Evolutionary conservation across 306 rosid species (phyloP).

Genomic region (Dryas alaskensis): DNA sequence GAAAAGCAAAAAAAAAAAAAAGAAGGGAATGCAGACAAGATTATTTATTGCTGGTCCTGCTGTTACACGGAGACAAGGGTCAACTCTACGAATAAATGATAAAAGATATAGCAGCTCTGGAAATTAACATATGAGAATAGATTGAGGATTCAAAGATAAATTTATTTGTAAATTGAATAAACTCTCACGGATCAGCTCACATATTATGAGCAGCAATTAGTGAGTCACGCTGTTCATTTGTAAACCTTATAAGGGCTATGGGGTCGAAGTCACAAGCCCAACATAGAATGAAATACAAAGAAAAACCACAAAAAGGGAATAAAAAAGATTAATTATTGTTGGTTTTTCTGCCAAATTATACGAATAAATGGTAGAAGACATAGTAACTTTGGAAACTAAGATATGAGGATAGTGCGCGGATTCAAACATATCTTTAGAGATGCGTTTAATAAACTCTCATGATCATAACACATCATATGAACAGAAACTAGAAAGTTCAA

Average conservation of each 20-base stretch:
- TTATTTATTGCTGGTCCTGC: background rate
- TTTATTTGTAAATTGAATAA: background rate
- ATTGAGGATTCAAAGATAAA: background rate
- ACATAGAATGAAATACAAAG: background rate
- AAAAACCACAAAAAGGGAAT: background rate
- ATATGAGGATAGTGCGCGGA: background rate
- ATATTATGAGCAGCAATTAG: background rate
- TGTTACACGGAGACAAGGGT: background rate
- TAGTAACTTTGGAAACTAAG: background rate
- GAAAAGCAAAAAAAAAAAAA: background rate
- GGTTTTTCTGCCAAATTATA: background rate
- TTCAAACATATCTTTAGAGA: background rate
- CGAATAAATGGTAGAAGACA: background rate
- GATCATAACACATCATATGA: background rate
- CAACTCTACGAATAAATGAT: background rate
- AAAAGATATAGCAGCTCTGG: background rate
- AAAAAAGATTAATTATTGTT: background rate
- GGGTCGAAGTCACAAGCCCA: background rate
- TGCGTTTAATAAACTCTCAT: background rate
- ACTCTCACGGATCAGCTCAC: background rate
- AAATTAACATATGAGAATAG: background rate
- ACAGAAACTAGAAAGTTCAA: background rate
- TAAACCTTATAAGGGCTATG: too few species aligned
- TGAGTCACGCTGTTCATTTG: background rate
- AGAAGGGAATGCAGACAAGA: background rate